phyloP scores from a whole-genome alignment of 2,329 filamentous ascomycete species.

The Epichloe scottii region DNA sequence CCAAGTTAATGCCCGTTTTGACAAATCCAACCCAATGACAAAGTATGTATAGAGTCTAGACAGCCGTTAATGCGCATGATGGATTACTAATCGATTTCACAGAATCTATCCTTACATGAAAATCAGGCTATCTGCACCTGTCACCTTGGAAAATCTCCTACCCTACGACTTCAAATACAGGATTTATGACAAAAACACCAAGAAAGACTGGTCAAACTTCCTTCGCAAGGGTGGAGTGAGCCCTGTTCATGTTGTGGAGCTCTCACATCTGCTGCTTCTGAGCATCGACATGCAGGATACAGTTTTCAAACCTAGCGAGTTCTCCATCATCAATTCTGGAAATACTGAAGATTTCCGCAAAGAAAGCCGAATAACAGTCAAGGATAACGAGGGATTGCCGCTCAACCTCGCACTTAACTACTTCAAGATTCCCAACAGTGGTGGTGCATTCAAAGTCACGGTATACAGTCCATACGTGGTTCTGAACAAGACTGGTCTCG shows the following conservation, averaged over 20 bases:
- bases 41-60: conserved; percentile 36
- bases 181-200: conserved; percentile 97
- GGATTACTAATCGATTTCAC: not conserved
- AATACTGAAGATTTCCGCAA: conserved; percentile 77
- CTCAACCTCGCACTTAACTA: conserved; percentile 83
- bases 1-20: conserved; percentile 78
- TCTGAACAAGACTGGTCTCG: conserved; percentile 86
- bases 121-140: conserved; percentile 78
- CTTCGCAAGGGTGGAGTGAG: conserved; percentile 91
- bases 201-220: conserved; percentile 99
- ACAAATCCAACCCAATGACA: conserved; percentile 71
- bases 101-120: conserved; percentile 90
- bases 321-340: conserved; percentile 90
- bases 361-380: conserved; percentile 67
- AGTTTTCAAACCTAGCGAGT: conserved; percentile 87
- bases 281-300: conserved; percentile 97
- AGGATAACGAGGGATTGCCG: conserved; percentile 69
- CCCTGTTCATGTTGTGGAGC: conserved; percentile 90
- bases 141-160: conserved; percentile 87
- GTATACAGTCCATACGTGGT: conserved; percentile 93
- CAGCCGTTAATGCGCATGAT: not conserved
- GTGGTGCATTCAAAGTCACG: conserved; percentile 90
- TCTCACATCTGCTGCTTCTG: conserved; percentile 83
- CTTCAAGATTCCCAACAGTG: conserved; percentile 77
- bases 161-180: conserved; percentile 99